phyloP scores from a whole-genome alignment of 768 basidiomycete genomes.

The Hygrocybe coccinea region DNA sequence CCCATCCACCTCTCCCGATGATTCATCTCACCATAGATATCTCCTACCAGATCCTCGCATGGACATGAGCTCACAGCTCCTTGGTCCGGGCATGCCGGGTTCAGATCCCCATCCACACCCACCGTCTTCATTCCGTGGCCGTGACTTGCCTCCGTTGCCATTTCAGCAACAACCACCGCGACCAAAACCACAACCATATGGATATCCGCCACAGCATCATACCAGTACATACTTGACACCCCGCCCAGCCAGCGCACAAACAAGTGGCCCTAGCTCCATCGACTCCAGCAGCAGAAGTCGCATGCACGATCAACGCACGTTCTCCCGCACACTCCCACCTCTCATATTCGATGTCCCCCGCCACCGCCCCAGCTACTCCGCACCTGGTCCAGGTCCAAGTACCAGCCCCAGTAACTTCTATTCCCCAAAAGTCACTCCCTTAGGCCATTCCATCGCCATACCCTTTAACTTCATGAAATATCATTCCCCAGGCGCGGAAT shows the following conservation, averaged over 20 bases:
- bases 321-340: conserved; percentile 35
- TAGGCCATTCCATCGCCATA: background rate
- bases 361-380: conserved; percentile 6
- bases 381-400: background rate
- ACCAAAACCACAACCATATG: conserved; percentile 6
- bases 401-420: conserved; percentile 1
- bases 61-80: conserved; percentile 38
- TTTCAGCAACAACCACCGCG: conserved; percentile 7
- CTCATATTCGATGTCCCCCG: conserved; percentile 22
- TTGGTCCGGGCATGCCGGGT: conserved; percentile 56
- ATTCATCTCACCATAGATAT: background rate
- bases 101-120: conserved; percentile 13
- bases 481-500: conserved; percentile 27
- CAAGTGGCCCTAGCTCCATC: background rate
- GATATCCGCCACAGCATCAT: background rate
- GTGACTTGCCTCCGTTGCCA: background rate
- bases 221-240: background rate
- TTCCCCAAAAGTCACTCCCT: background rate
- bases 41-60: background rate
- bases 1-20: too few species aligned
- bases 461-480: background rate
- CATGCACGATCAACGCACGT: background rate
- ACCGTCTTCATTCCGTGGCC: background rate
- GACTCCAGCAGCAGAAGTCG: background rate
- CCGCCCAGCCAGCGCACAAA: background rate